Evolutionary conservation across 805 yeast genomes (phyloP), one percentile per base, ranked within the genome.

Genomic region (Candida lessepsii): DNA sequence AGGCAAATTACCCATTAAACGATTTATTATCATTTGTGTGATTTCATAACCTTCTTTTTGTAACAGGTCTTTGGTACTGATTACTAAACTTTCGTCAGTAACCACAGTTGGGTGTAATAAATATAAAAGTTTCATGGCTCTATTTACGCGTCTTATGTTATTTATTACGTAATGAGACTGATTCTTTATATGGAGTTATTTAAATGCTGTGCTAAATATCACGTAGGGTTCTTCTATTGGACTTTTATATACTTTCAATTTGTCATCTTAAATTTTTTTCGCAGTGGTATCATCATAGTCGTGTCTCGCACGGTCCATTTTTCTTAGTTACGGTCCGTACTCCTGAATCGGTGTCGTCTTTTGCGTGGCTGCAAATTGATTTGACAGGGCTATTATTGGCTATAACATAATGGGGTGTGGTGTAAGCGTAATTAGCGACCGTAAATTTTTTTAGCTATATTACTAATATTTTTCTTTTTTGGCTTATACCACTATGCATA

Each of bases 51-150:
- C 46, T 21, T 47, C 49, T 9, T 56, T 44, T 19, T 13, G 42
- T 36, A 28, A 73, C 53, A 13, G 50, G 43, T 10, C 46, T 56
- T 78, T 77, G 29, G 64, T 57, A 1, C 45, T 27, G 34, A 63
- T 71, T 14, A 81, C 77, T 14, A 62, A 39, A 3, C 57, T 64
- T 31, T 80, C 82, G 28, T 74, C 71, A 0, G 82, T 75, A 9
- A 81, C 85, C 35, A 77, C 71, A 6, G 85, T 81, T 14, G 88
- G 88, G 52, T 82, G 88, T 39, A 82, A 68, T 36, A 82, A 63
- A 19, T 81, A 58, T 28, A 48, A 36, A 4, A 44, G n/a, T 24
- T 42, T 47, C 42, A 39, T 39, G 10, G n/a, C 11, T 5, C 11
- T 16, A 5, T 13, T 11, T 29, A 18, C 33, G 23, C 11, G 24